Base-by-base conservation (phyloP, 164 flowering plant species). In the Chimonanthus salicifolius region DNA sequence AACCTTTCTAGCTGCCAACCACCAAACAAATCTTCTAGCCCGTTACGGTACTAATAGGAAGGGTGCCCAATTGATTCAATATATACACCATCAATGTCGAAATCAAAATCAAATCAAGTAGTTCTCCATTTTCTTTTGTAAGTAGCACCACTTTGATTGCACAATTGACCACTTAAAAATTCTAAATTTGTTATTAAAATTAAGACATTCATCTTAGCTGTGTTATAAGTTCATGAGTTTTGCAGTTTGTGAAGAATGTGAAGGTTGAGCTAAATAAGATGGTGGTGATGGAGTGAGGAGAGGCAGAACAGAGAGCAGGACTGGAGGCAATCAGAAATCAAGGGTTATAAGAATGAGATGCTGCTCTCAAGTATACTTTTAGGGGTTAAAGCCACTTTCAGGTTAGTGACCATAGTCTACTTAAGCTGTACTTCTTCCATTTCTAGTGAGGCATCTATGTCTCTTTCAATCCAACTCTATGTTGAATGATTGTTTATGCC, bases 251-350 rank as follows among this genome's bases (percentile, higher is more conserved):
- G 45, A 60, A 60, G 74, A 62, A 16, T 50, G 67, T 71, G 50
- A 67, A 62, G 65, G 20, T 71, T 20, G 74, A 71, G 51, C 45
- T 71, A 71, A 44, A 51, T 54, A 62, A 58, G 67, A 58, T 60
- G 65, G 62, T 60, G 74, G 74, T 71, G 13, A 15, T 71, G n/a
- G 58, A 47, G 49, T 43, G 67, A 71, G 74, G 74, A 71, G 67
- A 62, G 18, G 50, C 74, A 62, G 74, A 60, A 16, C 66, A 71
- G 49, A 62, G 33, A n/a, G 62, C 44, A 10, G n/a, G 47, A 16
- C 43, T 46, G 3, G 62, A 60, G 74, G 67, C 58, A 0, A 66
- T 71, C 16, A 47, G 67, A 49, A 71, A 54, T 54, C 54, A 15
- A 46, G 74, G 74, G 65, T 71, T 60, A 43, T 62, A 62, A 71